Evolutionary conservation across 257 asterid genomes (phyloP).

Genomic region (Forsythia viridissima): DNA sequence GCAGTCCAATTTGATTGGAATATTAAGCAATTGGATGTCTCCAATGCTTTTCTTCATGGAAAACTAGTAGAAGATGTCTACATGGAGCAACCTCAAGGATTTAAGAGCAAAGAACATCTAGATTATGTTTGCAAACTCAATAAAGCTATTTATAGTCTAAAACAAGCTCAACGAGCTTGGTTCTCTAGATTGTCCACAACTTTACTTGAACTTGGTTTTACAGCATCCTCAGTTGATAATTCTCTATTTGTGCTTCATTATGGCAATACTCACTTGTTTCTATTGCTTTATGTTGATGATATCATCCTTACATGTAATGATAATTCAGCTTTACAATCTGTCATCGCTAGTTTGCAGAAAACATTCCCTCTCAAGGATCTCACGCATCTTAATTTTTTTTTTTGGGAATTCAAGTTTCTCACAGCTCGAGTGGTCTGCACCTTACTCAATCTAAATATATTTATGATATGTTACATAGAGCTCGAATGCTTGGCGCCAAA

Average conservation of each 20-base stretch:
- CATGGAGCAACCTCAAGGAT: not conserved
- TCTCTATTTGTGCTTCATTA: not conserved
- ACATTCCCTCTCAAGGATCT: not conserved
- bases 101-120: no score
- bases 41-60: not conserved
- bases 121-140: not conserved
- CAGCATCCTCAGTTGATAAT: not conserved
- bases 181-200: not conserved
- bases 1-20: not conserved
- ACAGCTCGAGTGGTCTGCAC: not conserved
- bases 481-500: not conserved
- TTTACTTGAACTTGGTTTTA: no score
- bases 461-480: not conserved
- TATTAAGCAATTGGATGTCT: no score
- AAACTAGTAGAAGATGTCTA: not conserved
- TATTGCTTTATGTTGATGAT: not conserved
- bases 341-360: not conserved
- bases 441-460: no score
- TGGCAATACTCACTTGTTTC: not conserved
- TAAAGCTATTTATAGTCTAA: constrained; percentile 1
- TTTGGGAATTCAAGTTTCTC: not conserved
- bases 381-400: not conserved
- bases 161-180: constrained; percentile 5
- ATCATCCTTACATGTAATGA: not conserved
- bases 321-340: not conserved